Conservation (phyloP, 2,329 filamentous ascomycete species). For the Fusarium chuoi region DNA sequence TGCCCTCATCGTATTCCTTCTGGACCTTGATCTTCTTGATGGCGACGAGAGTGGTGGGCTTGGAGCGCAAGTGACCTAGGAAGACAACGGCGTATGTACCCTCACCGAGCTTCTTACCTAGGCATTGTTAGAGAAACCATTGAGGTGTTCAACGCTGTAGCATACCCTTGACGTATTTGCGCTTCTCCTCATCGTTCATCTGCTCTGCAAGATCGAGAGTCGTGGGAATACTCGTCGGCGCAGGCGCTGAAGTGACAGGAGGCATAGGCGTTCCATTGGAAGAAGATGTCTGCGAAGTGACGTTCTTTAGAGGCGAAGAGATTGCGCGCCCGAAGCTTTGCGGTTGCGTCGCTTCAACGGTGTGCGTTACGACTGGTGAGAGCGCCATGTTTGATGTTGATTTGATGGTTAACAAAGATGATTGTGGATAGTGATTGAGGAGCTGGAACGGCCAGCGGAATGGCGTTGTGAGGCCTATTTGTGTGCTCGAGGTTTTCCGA, state of each 20-base stretch:
- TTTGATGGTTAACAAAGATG: slow-evolving; percentile 20
- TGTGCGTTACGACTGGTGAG: slow-evolving; percentile 58
- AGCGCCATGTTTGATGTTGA: slow-evolving; percentile 53
- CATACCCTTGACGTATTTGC: slow-evolving; percentile 88
- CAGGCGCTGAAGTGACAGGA: slow-evolving; percentile 44
- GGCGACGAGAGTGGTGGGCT: slow-evolving; percentile 81
- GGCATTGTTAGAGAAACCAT: background rate
- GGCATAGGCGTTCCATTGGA: slow-evolving; percentile 59
- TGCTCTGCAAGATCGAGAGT: slow-evolving; percentile 77
- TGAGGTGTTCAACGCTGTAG: no score
- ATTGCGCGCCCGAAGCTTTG: slow-evolving; percentile 46
- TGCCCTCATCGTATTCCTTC: slow-evolving; percentile 87
- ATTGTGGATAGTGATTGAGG: background rate
- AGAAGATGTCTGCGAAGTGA: slow-evolving; percentile 47
- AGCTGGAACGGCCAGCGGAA: slow-evolving; percentile 21
- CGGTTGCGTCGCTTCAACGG: slow-evolving; percentile 46
- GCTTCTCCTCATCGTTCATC: slow-evolving; percentile 82
- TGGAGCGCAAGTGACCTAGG: slow-evolving; percentile 79
- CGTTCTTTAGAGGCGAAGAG: slow-evolving; percentile 58
- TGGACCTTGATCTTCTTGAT: slow-evolving; percentile 94
- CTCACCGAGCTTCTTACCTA: slow-evolving; percentile 90
- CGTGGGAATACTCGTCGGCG: slow-evolving; percentile 47
- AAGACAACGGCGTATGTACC: slow-evolving; percentile 98
- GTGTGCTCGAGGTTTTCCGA: no score
- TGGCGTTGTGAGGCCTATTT: background rate